A percentile compares a stretch with the other conserved stretches of the same genome.
Conservation (phyloP, 2,329 filamentous ascomycete genomes). For the Aspergillus novofumigatus region DNA sequence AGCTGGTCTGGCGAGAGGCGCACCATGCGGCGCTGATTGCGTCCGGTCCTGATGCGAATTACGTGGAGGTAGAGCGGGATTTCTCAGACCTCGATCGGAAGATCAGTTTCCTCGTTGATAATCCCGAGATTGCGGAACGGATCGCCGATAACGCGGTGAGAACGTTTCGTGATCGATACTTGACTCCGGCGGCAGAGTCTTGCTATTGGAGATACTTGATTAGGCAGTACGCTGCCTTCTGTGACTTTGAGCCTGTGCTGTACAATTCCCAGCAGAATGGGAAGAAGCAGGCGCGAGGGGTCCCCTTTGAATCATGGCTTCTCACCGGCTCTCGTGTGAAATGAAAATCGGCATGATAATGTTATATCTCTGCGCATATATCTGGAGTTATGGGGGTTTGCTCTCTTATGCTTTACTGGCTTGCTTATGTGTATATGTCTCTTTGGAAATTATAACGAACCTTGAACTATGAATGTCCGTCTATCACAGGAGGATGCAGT, state of each 20-base stretch:
- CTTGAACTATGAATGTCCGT: neutral
- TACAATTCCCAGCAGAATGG: constrained; percentile 27
- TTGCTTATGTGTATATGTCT: neutral
- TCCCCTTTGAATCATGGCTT: constrained; percentile 41
- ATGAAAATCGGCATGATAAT: neutral
- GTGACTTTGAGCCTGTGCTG: constrained; percentile 40
- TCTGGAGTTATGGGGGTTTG: constrained; percentile 5
- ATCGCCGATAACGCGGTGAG: constrained; percentile 49
- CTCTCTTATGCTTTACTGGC: neutral
- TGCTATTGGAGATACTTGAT: constrained; percentile 54
- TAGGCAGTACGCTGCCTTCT: constrained; percentile 32
- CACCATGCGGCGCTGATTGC: constrained; percentile 45
- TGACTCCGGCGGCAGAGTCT: constrained; percentile 52
- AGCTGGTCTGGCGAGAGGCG: constrained; percentile 47
- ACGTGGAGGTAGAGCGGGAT: constrained; percentile 46
- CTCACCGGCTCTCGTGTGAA: constrained; percentile 14
- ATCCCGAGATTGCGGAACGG: constrained; percentile 42
- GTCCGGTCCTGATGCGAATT: constrained; percentile 47
- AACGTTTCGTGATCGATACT: constrained; percentile 50
- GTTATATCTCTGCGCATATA: neutral
- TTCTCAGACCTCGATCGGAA: constrained; percentile 54
- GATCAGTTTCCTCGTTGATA: constrained; percentile 41
- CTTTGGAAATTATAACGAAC: neutral
- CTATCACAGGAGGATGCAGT: neutral
- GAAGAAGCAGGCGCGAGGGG: constrained; percentile 28